These are phyloP conservation scores for Inonotus hispidus DNA, from an alignment of 1,284 basidiomycete genomes.

Conservation along the genomic window DNA sequence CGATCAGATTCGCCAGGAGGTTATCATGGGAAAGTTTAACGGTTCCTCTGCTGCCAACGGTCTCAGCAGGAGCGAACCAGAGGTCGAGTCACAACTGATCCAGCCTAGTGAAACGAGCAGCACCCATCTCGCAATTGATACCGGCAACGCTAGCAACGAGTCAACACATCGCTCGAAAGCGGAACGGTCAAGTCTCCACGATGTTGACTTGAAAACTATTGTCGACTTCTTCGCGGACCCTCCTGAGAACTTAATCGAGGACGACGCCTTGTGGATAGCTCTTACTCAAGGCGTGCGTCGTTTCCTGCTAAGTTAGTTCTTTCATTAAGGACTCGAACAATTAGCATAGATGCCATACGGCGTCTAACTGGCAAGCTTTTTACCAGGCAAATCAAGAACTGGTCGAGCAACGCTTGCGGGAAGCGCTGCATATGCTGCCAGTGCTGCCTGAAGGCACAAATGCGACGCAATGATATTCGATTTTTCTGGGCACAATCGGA, in stretches of 20 bases:
- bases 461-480: background rate
- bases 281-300: conserved; percentile 26
- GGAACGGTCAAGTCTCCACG: conserved; percentile 26
- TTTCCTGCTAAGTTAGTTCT: background rate
- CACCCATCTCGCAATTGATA: background rate
- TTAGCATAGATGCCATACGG: conserved; percentile 40
- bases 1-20: conserved; percentile 10
- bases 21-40: background rate
- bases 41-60: background rate
- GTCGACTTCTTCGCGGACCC: conserved; percentile 46
- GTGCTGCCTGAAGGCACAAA: background rate
- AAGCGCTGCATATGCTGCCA: conserved; percentile 7
- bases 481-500: too few relatives aligned
- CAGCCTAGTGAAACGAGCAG: conserved; percentile 11
- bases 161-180: background rate
- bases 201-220: conserved; percentile 43
- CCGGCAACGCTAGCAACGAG: background rate
- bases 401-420: conserved; percentile 28
- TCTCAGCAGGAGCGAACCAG: conserved; percentile 27
- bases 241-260: conserved; percentile 39
- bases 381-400: conserved; percentile 41
- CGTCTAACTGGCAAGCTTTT: conserved; percentile 49
- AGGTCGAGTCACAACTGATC: conserved; percentile 34
- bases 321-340: background rate
- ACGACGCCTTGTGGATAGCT: conserved; percentile 42